Percentiles rank a stretch among this genome's conserved stretches.
phyloP scores from a whole-genome alignment of 2,329 filamentous ascomycete genomes.

The Trichoderma sp. region DNA sequence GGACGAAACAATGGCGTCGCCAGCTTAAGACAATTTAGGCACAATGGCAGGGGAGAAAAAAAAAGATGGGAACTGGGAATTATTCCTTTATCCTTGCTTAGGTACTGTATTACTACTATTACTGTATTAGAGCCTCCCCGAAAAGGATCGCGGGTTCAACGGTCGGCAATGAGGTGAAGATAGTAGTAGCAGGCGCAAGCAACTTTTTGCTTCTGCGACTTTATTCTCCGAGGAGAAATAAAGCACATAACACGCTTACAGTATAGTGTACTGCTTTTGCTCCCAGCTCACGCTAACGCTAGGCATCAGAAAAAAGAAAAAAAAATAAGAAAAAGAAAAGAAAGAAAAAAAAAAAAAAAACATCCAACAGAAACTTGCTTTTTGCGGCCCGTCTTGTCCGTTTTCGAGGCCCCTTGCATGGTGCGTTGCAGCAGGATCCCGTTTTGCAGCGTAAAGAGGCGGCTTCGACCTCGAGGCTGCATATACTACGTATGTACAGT shows the following conservation, averaged over 20 bases:
- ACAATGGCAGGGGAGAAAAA: neutral
- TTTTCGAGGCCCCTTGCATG: neutral
- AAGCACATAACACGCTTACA: no score
- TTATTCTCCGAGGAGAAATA: slow-evolving; percentile 7
- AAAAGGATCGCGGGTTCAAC: neutral
- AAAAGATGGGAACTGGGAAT: neutral
- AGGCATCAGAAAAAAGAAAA: neutral
- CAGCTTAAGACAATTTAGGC: neutral
- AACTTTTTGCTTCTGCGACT: neutral
- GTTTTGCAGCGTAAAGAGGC: neutral
- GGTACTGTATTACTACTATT: no score
- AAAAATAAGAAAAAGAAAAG: neutral
- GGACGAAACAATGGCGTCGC: slow-evolving; percentile 2
- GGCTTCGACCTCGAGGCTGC: neutral
- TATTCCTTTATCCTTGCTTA: neutral
- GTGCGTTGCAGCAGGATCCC: neutral
- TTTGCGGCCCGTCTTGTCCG: neutral
- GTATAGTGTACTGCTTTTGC: no score
- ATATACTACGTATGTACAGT: no score
- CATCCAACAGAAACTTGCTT: neutral
- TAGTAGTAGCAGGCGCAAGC: neutral
- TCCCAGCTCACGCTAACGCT: neutral
- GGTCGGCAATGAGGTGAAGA: neutral
- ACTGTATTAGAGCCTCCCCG: no score
- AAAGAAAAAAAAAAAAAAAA: neutral